Evolutionary conservation across 306 rosid genomes (phyloP), one percentile per base, ranked within the genome.

Genomic region (Ceratonia siliqua): DNA sequence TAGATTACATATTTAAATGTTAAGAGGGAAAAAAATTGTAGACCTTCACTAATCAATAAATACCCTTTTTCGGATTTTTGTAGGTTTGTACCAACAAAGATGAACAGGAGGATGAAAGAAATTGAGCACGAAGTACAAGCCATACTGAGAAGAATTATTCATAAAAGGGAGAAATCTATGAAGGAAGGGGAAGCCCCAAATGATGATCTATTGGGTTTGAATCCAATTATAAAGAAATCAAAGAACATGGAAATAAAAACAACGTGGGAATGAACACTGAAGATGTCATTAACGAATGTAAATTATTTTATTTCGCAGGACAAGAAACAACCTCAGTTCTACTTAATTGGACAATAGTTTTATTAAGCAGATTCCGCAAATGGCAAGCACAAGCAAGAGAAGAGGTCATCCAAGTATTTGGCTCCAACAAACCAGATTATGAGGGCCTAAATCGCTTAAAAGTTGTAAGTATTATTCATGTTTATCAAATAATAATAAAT

Each of bases 301-400:
- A 81, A 56, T 21, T 82, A 0, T 87, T 82, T 57, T 87, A 85
- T 62, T 65, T n/a, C n/a, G n/a, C n/a, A n/a, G n/a, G n/a, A n/a
- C n/a, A n/a, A n/a, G n/a, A n/a, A n/a, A n/a, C n/a, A n/a, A n/a
- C n/a, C n/a, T n/a, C n/a, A n/a, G n/a, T n/a, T n/a, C n/a, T n/a
- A n/a, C n/a, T n/a, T n/a, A n/a, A n/a, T n/a, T n/a, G n/a, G n/a
- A n/a, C n/a, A n/a, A n/a, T n/a, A n/a, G n/a, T n/a, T n/a, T n/a
- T n/a, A n/a, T n/a, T n/a, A 2, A 56, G 83, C 35, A 57, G 32
- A 6, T 32, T 76, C 36, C 85, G 67, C 3, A 14, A 65, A 8
- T 87, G 91, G 91, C 89, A 87, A 77, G 72, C 43, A 2, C 58
- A 74, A 4, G 85, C 89, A 58, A 79, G 87, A 71, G 78, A 76